These are phyloP conservation scores for Immersiporthe knoxdaviesiana DNA, from an alignment of 2,329 filamentous ascomycete genomes.

Conservation along the genomic window DNA sequence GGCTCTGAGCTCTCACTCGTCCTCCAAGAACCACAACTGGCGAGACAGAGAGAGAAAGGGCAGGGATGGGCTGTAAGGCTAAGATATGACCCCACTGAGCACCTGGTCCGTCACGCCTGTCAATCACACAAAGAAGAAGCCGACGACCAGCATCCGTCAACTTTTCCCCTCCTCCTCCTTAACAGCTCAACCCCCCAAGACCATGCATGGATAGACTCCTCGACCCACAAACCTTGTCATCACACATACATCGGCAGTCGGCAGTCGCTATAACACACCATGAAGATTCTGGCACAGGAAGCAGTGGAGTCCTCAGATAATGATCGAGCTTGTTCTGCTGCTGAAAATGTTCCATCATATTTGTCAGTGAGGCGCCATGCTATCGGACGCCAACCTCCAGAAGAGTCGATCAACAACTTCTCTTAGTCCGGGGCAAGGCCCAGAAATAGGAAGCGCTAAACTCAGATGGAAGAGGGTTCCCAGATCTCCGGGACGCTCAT, in stretches of 20 bases:
- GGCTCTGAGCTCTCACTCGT: constrained; percentile 27
- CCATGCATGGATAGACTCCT: neutral
- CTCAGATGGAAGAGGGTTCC: constrained; percentile 26
- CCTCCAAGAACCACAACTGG: constrained; percentile 20
- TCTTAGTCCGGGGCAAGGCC: constrained; percentile 5
- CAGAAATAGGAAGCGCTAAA: constrained; percentile 29
- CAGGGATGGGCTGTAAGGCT: constrained; percentile 23
- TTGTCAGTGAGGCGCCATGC: neutral
- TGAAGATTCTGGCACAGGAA: neutral
- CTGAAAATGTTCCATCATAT: neutral
- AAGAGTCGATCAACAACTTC: constrained; percentile 4
- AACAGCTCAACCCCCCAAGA: neutral
- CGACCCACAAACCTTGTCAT: neutral
- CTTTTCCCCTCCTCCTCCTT: neutral
- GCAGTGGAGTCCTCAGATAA: neutral
- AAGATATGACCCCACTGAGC: constrained; percentile 17
- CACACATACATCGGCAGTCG: neutral
- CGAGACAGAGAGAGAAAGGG: constrained; percentile 4
- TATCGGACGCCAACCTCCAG: neutral
- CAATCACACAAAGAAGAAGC: constrained; percentile 6
- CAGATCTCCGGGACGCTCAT: constrained; percentile 26
- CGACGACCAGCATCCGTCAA: constrained; percentile 12
- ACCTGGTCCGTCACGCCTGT: constrained; percentile 15
- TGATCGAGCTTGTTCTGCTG: neutral
- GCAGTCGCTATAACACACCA: neutral